Percentiles rank a stretch among this genome's conserved stretches.
These are phyloP conservation scores for Shiraia bambusicola DNA, from an alignment of 2,329 filamentous ascomycete species.

Conservation along the genomic window DNA sequence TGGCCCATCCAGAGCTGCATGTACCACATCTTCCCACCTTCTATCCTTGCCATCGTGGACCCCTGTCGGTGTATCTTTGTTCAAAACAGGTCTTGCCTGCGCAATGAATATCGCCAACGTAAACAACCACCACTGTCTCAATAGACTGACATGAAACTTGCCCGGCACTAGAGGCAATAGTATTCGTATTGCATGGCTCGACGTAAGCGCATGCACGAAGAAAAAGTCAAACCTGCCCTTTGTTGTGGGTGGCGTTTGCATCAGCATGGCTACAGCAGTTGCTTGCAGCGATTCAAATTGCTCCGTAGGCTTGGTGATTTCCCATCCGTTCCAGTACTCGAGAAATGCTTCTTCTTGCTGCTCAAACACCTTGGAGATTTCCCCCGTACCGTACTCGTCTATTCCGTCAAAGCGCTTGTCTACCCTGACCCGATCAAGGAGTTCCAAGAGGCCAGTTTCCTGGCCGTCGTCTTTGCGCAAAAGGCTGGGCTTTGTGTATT, in stretches of 20 bases:
- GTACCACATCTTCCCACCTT: constrained; percentile 75
- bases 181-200: constrained; percentile 78
- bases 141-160: constrained; percentile 69
- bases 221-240: constrained; percentile 73
- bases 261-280: constrained; percentile 60
- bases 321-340: constrained; percentile 91
- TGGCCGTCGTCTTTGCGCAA: constrained; percentile 42
- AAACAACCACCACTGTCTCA: constrained; percentile 89
- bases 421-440: constrained; percentile 67
- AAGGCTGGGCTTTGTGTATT: constrained; percentile 66
- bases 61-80: constrained; percentile 62
- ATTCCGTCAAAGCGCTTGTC: constrained; percentile 72
- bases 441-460: constrained; percentile 64
- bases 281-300: constrained; percentile 73
- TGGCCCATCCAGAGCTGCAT: constrained; percentile 68
- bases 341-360: constrained; percentile 70
- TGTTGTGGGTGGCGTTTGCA: constrained; percentile 48
- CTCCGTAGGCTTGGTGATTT: constrained; percentile 63
- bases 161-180: constrained; percentile 75
- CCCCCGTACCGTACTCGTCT: constrained; percentile 61
- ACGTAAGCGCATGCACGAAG: constrained; percentile 77
- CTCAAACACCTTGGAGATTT: constrained; percentile 68
- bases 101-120: constrained; percentile 75
- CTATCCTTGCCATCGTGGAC: constrained; percentile 62
- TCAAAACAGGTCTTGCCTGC: constrained; percentile 71